phyloP scores from a whole-genome alignment of 2,329 filamentous ascomycete genomes.

The Xylogone sp. region DNA sequence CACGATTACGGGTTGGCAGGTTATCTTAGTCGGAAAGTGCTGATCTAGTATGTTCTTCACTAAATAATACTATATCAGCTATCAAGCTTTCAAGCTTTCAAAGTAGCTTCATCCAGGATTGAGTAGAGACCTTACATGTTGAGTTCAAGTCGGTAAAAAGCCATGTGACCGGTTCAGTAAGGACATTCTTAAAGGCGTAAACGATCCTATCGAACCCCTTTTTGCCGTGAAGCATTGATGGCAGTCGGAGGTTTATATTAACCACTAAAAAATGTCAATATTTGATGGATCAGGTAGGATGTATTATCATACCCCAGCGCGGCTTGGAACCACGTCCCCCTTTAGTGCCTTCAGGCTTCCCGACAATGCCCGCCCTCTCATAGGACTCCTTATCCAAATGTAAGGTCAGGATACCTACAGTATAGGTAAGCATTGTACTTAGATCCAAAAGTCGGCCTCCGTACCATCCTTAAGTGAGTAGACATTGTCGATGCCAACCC shows the following conservation, averaged over 20 bases:
- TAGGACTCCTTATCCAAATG: slow-evolving; percentile 79
- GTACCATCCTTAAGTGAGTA: slow-evolving; percentile 69
- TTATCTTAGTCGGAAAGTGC: slow-evolving; percentile 41
- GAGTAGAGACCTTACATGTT: slow-evolving; percentile 36
- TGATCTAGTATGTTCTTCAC: slow-evolving; percentile 45
- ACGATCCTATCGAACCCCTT: slow-evolving; percentile 75
- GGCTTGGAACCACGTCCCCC: slow-evolving; percentile 58
- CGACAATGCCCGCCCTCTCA: slow-evolving; percentile 76
- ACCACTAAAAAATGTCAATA: slow-evolving; percentile 53
- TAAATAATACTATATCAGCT: slow-evolving; percentile 32
- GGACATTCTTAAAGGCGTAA: slow-evolving; percentile 75
- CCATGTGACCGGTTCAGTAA: slow-evolving; percentile 68
- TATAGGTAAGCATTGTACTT: slow-evolving; percentile 4
- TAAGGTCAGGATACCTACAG: slow-evolving; percentile 64
- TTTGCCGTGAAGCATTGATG: slow-evolving; percentile 78
- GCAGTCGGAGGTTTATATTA: slow-evolving; percentile 68
- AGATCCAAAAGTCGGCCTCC: slow-evolving; percentile 5
- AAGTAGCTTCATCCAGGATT: background rate
- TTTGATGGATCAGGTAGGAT: background rate
- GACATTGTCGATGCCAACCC: slow-evolving; percentile 64
- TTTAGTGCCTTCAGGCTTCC: slow-evolving; percentile 60
- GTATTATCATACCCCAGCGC: slow-evolving; percentile 61
- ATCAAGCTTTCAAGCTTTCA: too few species aligned
- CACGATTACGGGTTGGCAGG: slow-evolving; percentile 26
- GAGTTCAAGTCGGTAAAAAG: slow-evolving; percentile 64